Evolutionary conservation across 2,329 filamentous ascomycete genomes (phyloP), one percentile per base, ranked within the genome.

Genomic region (Epichloe gansuensis): DNA sequence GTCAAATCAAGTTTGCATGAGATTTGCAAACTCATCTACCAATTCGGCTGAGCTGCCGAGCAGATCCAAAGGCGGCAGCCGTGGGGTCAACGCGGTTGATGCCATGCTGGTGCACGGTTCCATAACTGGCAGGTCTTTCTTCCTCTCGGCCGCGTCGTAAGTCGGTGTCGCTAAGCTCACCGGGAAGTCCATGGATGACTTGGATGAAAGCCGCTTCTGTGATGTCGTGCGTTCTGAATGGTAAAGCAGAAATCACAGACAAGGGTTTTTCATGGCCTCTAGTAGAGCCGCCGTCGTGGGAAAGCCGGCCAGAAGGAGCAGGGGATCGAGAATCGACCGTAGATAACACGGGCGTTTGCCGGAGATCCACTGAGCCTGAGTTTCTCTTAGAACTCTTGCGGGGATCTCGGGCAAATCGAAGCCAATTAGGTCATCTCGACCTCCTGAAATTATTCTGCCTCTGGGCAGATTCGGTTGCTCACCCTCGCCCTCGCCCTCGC

Each of bases 301-400:
- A 58, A 21, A 39, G 56, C 34, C 41, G 56, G 42, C 54, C 58
- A 5, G 54, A 55, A 6, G 60, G 52, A 23, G 55, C 58, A 4
- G 57, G 52, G 28, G 60, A 54, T 21, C 21, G 25, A 5, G 53
- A 55, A 9, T 52, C 48, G 6, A 54, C n/a, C 13, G 28, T 46
- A 17, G 48, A 51, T 4, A 46, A 21, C 7, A 41, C n/a, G n/a
- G 51, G 34, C 13, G 35, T 9, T 12, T 64, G 64, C 34, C 60
- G 59, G 52, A 57, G 63, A 25, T 68, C 61, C n/a, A 64, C 66
- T 34, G 60, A 62, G 42, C 65, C 69, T 2, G 78, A 81, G 54
- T 76, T 69, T 54, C 84, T 76, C 63, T 82, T 82, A 0, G 86
- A 90, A 63, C 84, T 89, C 68, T 85, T 88, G 34, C 86, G 76